Conservation (phyloP, 768 basidiomycete genomes). For the Trametes punicea region DNA sequence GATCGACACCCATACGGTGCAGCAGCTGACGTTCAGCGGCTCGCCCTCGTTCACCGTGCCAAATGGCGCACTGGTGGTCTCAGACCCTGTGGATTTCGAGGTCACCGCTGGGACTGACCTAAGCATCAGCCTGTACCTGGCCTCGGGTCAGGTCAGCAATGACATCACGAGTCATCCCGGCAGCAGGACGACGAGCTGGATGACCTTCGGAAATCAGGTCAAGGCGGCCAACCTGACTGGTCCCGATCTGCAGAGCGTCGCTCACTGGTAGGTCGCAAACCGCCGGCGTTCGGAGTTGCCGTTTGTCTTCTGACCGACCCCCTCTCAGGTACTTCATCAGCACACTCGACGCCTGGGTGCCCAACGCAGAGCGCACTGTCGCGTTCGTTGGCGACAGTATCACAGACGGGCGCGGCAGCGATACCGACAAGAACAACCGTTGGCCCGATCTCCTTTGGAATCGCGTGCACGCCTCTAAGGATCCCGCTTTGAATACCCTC, state of each 20-base stretch:
- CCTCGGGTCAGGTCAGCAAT: slow-evolving; percentile 39
- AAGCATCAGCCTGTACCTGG: slow-evolving; percentile 41
- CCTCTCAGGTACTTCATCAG: slow-evolving; percentile 41
- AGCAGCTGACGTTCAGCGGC: slow-evolving; percentile 44
- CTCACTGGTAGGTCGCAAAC: slow-evolving; percentile 38
- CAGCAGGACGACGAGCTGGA: slow-evolving; percentile 43
- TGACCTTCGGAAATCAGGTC: slow-evolving; percentile 38
- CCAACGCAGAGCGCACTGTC: slow-evolving; percentile 30
- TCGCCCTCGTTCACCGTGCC: slow-evolving; percentile 38
- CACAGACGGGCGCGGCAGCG: slow-evolving; percentile 49
- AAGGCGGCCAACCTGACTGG: slow-evolving; percentile 36
- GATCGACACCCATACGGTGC: slow-evolving; percentile 35
- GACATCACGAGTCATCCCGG: slow-evolving; percentile 47
- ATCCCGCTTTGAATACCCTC: slow-evolving; percentile 33
- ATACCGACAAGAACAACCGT: slow-evolving; percentile 43
- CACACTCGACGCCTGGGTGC: slow-evolving; percentile 40
- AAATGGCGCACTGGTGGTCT: slow-evolving; percentile 42
- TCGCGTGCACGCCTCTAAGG: slow-evolving; percentile 34
- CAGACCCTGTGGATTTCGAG: slow-evolving; percentile 42
- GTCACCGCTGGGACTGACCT: slow-evolving; percentile 39
- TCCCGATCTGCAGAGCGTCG: slow-evolving; percentile 29
- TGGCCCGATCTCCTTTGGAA: slow-evolving; percentile 50
- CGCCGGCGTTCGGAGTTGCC: too few relatives aligned
- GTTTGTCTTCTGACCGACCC: neutral
- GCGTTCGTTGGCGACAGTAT: slow-evolving; percentile 52